Percentiles rank a stretch among this genome's conserved stretches.
phyloP scores from a whole-genome alignment of 1,284 basidiomycete species.

The Apiotrichum laibachii region DNA sequence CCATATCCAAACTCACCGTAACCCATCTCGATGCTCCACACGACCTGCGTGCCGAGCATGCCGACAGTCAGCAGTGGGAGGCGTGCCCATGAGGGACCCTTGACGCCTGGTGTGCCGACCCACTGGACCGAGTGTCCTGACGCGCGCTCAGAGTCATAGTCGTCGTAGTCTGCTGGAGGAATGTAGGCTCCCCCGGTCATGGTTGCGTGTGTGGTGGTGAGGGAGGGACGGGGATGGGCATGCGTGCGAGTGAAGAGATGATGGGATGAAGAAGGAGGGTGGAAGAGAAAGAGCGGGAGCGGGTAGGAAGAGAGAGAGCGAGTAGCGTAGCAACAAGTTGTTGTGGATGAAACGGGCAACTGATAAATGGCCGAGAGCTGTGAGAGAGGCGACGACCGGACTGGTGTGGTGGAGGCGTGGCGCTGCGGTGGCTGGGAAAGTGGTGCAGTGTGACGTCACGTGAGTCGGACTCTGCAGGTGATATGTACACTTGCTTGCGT shows the following conservation, averaged over 20 bases:
- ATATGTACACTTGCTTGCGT: too few relatives aligned
- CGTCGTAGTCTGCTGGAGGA: conserved; percentile 14
- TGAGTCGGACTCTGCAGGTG: too few relatives aligned
- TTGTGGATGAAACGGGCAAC: too few relatives aligned
- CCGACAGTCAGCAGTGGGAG: conserved; percentile 73
- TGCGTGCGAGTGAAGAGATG: neutral
- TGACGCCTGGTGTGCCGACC: conserved; percentile 59
- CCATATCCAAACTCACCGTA: conserved; percentile 59
- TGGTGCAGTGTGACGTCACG: too few relatives aligned
- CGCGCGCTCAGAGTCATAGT: conserved; percentile 23
- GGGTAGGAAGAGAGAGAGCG: too few relatives aligned
- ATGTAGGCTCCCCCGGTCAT: conserved; percentile 3
- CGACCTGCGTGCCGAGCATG: conserved; percentile 74
- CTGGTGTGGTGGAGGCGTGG: too few relatives aligned
- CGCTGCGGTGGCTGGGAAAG: too few relatives aligned
- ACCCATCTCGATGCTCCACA: conserved; percentile 90
- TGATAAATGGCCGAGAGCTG: too few relatives aligned
- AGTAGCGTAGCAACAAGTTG: too few relatives aligned
- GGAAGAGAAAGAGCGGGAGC: too few relatives aligned
- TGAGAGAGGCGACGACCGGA: too few relatives aligned
- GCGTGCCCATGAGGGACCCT: conserved; percentile 62
- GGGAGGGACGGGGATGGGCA: neutral
- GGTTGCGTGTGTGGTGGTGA: neutral
- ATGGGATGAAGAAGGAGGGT: too few relatives aligned
- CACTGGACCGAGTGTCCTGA: conserved; percentile 53